Base-by-base conservation (phyloP, 2,329 filamentous ascomycete genomes). In the Sordariomycetes sp. region DNA sequence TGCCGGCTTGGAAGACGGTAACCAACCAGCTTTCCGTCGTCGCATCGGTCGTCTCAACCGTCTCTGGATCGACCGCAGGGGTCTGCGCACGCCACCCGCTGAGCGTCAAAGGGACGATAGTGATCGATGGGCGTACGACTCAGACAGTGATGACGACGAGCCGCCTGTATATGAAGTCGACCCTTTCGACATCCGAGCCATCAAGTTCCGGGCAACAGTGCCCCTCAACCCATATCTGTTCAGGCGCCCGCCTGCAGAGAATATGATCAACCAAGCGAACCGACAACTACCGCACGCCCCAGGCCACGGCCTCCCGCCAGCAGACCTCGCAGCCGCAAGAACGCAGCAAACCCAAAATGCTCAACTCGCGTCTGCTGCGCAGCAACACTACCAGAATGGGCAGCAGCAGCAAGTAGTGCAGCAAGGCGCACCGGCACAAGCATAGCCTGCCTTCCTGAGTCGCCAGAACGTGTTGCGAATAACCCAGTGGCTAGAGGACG, bases 81-180 rank as follows among this genome's bases (percentile, higher is more conserved):
- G 81, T 36, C 64, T 86, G 51, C 41, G 56, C 28, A 70, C 64
- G 33, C 61, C 64, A 39, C 63, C 57, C n/a, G 32, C 24, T 10
- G 51, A 64, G 59, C 54, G 57, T 56, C 49, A 58, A 70, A 25
- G 48, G 54, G 33, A 58, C 17, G 53, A 66, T 37, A 63, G 59
- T 18, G 84, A 90, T 51, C 74, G 79, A 40, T 94, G 83, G 73
- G 93, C 87, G 59, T 94, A 86, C 60, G 86, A 93, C 50, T 79
- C 81, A 18, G 85, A 94, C 47, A 85, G 87, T 40, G 86, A 90
- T 43, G 86, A 93, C 30, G 82, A 88, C 34, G 83, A 87, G 37
- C 75, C 79, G 36, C 70, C 80, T 17, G 67, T 79, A 39, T 87
- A 87, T 63, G 72, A 80, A 36, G 70, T 88, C 38, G 86, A 94